These are phyloP conservation scores for Ophiorrhiza pumila DNA, from an alignment of 257 asterid species.

Conservation along the genomic window DNA sequence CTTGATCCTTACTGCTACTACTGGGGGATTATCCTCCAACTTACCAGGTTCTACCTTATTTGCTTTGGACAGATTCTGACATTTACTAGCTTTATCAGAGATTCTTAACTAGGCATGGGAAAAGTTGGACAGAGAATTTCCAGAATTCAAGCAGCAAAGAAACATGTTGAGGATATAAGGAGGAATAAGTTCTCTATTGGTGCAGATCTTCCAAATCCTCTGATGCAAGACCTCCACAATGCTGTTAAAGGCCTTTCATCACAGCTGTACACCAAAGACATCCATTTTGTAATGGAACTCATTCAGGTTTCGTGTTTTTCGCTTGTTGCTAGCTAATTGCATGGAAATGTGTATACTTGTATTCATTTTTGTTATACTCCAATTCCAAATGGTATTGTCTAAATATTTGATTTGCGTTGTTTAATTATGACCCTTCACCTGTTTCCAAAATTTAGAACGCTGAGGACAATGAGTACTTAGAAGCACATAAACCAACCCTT, in stretches of 20 bases:
- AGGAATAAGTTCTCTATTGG: constrained; percentile 6
- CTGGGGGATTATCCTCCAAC: no score
- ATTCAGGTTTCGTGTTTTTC: constrained; percentile 5
- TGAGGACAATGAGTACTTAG: constrained; percentile 8
- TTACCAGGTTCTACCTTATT: no score
- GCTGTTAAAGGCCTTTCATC: constrained; percentile 8
- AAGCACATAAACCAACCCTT: not conserved
- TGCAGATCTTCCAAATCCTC: constrained; percentile 1
- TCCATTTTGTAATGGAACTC: constrained; percentile 7
- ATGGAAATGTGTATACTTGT: no score
- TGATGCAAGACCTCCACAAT: constrained; percentile 7
- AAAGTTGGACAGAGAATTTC: not conserved
- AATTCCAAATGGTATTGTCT: no score
- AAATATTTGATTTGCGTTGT: no score
- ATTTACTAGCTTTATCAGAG: no score
- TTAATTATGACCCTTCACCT: no score
- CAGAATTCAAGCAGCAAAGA: not conserved
- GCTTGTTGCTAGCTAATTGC: not conserved
- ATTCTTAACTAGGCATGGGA: no score
- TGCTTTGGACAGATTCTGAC: no score
- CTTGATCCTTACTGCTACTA: no score
- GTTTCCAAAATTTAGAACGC: constrained; percentile 2
- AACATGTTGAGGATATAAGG: constrained; percentile 7
- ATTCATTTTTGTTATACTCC: no score
- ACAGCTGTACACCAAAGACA: not conserved